Base-by-base conservation (phyloP, 768 basidiomycete genomes). In the Zangia roseola region DNA sequence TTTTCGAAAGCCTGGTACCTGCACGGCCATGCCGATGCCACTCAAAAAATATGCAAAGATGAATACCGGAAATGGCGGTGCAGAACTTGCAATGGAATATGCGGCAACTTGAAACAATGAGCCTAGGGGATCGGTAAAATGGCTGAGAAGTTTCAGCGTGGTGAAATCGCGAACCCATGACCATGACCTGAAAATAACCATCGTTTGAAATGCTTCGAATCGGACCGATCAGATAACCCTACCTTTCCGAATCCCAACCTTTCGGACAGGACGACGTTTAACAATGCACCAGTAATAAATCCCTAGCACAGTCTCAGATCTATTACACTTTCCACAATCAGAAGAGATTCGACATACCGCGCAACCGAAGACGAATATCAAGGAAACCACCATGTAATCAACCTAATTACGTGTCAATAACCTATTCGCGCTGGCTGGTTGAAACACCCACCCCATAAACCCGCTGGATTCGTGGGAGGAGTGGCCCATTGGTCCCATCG, bases 401-500 rank as follows among this genome's bases (percentile, higher is more conserved):
- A 82, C 69, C 78, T 81, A 49, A 20, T 20, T 26, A 24, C 20
- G 12, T 17, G 25, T 63, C 21, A 53, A 40, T 19, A 20, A 46
- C 13, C 6, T 16, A 30, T 6, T 20, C 17, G 21, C 10, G 28
- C 10, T 4, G 0, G 12, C 26, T 34, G 12, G 26, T 31, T 31
- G 14, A 28, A 6, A 5, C 6, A 41, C 67, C 17, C 55, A 78
- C 79, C 56, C 71, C 69, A 60, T 78, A 79, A 61, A 79, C 75
- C 7, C 66, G 63, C 62, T 87, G 88, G 40, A 92, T 83, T 10
- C 81, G 74, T 2, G 87, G 89, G 5, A 92, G 66, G 17, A 93
- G 66, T 1, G 90, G 88, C 2, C 90, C 90, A 13, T 80, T 79
- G 0, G 82, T 77, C 12, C 82, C 84, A 63, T 90, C 89, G 58